Base-by-base conservation (phyloP, 768 basidiomycete genomes). In the Russula lepida region DNA sequence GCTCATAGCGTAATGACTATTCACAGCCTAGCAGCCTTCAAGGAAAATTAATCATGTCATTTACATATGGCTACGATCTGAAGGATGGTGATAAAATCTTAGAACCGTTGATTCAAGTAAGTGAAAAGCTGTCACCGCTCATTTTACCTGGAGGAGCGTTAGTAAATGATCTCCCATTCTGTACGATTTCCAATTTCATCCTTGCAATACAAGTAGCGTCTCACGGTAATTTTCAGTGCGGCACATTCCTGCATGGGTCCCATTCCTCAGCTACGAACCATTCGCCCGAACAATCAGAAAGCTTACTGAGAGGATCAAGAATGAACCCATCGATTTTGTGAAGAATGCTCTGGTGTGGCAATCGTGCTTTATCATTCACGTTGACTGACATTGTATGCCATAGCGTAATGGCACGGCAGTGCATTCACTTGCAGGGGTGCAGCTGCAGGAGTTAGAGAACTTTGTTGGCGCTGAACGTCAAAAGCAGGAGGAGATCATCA, bases 81-180 rank as follows among this genome's bases (percentile, higher is more conserved):
- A 52, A 62, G 5, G 44, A 37, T 5, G 15, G 28, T 12, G 61
- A 62, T 2, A 19, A 58, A 5, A 48, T 50, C 6, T 27, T 47
- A 7, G 12, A 5, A 8, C 21, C 32, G 11, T 46, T 52, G 0
- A n/a, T 30, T 2, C 12, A 50, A 15, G 21, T 13, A 17, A 1
- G 1, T 3, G 25, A 54, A 6, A 17, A 39, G 1, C 2, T 32
- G 6, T 11, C 44, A 25, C 25, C 6, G 1, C 11, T 49, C 5
- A 2, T 44, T 12, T 11, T 60, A 11, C 63, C 63, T n/a, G 62
- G 62, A 12, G 57, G 52, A 32, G 13, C 25, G 9, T 19, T 49
- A 7, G 48, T 30, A 49, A 49, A 49, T 30, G 27, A 48, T 9
- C n/a, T 64, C 28, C 63, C 63, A 33, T 50, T 64, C n/a, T 35